These are phyloP conservation scores for Ceratobasidium theobromae DNA, from an alignment of 1,284 basidiomycete genomes.

Conservation along the genomic window DNA sequence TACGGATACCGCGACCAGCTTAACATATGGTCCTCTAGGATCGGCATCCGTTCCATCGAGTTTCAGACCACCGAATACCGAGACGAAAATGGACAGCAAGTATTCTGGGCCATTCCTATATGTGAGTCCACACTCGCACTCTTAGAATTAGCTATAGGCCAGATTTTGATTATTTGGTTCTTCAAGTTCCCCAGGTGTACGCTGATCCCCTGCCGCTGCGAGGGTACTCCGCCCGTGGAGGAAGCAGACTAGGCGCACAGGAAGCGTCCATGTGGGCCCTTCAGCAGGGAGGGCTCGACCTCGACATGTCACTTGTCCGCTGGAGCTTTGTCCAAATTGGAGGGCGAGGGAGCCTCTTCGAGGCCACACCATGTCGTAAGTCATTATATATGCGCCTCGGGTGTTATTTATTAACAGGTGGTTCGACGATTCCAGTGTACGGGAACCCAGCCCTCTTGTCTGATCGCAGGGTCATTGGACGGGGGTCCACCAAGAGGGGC, in stretches of 20 bases:
- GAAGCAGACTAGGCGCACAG: too few relatives aligned
- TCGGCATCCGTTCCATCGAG: neutral
- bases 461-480: too few relatives aligned
- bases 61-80: neutral
- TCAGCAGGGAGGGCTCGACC: neutral
- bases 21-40: constrained; percentile 1
- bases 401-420: too few relatives aligned
- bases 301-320: neutral
- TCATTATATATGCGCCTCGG: neutral
- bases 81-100: neutral
- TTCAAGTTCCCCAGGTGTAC: neutral
- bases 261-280: neutral
- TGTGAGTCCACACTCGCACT: too few relatives aligned
- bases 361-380: neutral
- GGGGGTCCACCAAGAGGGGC: too few relatives aligned
- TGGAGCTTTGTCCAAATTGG: neutral
- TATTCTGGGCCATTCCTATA: neutral
- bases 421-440: too few relatives aligned
- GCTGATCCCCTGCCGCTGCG: neutral
- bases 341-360: neutral
- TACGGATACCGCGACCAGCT: constrained; percentile 6
- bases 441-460: neutral
- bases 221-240: too few relatives aligned
- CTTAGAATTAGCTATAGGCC: too few relatives aligned
- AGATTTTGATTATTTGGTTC: too few relatives aligned